phyloP scores from a whole-genome alignment of 345 rosid genomes.

The Dimocarpus longan region DNA sequence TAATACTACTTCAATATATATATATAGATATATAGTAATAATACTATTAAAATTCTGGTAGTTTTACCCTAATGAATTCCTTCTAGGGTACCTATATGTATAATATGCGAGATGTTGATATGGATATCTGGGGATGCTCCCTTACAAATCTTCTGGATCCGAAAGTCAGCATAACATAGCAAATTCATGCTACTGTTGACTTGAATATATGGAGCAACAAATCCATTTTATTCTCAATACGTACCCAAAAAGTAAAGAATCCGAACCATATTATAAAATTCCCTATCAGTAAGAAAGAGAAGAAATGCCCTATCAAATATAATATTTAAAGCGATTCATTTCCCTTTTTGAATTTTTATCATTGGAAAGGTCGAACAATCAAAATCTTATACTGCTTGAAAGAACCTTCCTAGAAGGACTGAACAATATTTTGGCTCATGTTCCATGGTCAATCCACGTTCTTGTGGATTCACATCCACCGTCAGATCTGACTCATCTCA shows the following conservation, averaged over 20 bases:
- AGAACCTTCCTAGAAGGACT: slow-evolving; percentile 26
- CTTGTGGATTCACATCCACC: background rate
- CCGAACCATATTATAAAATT: background rate
- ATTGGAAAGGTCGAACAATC: slow-evolving; percentile 27
- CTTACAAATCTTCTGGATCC: background rate
- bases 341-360: slow-evolving; percentile 4
- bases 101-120: background rate
- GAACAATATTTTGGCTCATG: background rate
- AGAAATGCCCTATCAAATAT: background rate
- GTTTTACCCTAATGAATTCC: background rate
- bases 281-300: background rate
- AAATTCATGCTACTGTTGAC: background rate
- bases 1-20: background rate
- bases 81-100: background rate
- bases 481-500: slow-evolving; percentile 6
- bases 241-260: slow-evolving; percentile 7
- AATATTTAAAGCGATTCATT: background rate
- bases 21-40: background rate
- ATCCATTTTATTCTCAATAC: slow-evolving; percentile 11
- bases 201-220: background rate
- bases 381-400: slow-evolving; percentile 20
- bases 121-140: slow-evolving; percentile 1
- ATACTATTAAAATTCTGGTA: background rate
- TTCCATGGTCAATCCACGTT: slow-evolving; percentile 11
- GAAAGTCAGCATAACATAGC: slow-evolving; percentile 1